These are phyloP conservation scores for Saccharum spontaneum DNA, from an alignment of 176 grass and related monocot genomes.

Conservation along the genomic window DNA sequence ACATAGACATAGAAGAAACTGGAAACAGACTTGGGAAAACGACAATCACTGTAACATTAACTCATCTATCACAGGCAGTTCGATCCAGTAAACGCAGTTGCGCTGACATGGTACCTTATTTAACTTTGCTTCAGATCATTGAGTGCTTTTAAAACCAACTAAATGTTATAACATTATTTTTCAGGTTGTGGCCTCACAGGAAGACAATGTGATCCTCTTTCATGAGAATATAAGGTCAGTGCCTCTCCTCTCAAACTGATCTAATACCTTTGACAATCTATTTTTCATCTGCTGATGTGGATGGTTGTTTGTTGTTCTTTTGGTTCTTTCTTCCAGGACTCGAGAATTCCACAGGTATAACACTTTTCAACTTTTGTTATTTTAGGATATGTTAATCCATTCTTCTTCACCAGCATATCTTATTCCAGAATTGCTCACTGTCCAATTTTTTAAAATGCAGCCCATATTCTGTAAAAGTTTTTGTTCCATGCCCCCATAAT, in stretches of 20 bases:
- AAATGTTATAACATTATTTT: conserved; percentile 23
- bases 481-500: conserved; percentile 63
- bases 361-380: conserved; percentile 20
- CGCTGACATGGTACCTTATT: background rate
- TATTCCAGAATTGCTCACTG: conserved; percentile 30
- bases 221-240: conserved; percentile 89
- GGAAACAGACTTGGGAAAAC: conserved; percentile 61
- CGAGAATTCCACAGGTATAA: conserved; percentile 92
- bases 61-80: conserved; percentile 52
- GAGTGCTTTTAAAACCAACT: conserved; percentile 32
- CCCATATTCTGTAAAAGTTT: conserved; percentile 70
- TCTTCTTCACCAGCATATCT: conserved; percentile 21
- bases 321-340: conserved; percentile 49
- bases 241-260: conserved; percentile 2
- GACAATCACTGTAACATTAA: conserved; percentile 66
- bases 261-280: conserved; percentile 14
- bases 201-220: conserved; percentile 88
- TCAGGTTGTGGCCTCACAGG: conserved; percentile 87
- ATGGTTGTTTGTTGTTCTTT: conserved; percentile 28
- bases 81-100: conserved; percentile 60
- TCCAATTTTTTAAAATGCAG: conserved; percentile 54
- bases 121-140: conserved; percentile 25
- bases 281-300: conserved; percentile 37
- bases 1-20: conserved; percentile 69
- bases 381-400: conserved; percentile 19